These are phyloP conservation scores for Phanerodontia chrysosporium DNA, from an alignment of 768 basidiomycete species.

Conservation along the genomic window DNA sequence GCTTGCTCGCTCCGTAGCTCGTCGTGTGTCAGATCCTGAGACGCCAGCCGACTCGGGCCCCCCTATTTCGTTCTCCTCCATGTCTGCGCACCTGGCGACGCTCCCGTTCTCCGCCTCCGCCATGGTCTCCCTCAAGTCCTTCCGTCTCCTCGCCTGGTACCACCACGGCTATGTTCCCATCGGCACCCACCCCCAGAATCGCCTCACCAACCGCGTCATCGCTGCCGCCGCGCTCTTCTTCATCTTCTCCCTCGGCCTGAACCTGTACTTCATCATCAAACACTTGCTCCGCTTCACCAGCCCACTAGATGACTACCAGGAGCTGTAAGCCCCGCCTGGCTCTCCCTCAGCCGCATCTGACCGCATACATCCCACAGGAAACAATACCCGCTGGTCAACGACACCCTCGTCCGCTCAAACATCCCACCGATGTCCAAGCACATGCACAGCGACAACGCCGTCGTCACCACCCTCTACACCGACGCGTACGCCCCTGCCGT, in stretches of 20 bases:
- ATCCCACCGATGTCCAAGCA: not conserved
- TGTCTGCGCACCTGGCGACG: too few species aligned
- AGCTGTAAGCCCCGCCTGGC: not conserved
- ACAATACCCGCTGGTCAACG: not conserved
- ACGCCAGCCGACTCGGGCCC: too few species aligned
- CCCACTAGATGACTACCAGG: constrained; percentile 2
- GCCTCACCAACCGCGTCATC: not conserved
- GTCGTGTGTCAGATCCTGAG: too few species aligned
- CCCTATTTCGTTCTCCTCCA: not conserved
- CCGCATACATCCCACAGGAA: too few species aligned
- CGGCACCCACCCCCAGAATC: not conserved
- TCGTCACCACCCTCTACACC: constrained; percentile 29
- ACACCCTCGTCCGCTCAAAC: not conserved
- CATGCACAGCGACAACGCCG: constrained; percentile 13
- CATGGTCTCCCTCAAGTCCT: not conserved
- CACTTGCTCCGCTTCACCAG: not conserved
- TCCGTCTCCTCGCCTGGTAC: not conserved
- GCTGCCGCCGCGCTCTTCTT: not conserved
- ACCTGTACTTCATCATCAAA: constrained; percentile 1
- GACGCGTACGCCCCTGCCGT: constrained; percentile 29
- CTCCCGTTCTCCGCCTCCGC: too few species aligned
- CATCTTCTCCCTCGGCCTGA: not conserved
- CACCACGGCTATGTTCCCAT: not conserved
- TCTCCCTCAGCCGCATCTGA: not conserved
- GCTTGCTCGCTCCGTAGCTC: too few species aligned